Base-by-base conservation (phyloP, 768 basidiomycete species). In the Tubosaeta sp. region DNA sequence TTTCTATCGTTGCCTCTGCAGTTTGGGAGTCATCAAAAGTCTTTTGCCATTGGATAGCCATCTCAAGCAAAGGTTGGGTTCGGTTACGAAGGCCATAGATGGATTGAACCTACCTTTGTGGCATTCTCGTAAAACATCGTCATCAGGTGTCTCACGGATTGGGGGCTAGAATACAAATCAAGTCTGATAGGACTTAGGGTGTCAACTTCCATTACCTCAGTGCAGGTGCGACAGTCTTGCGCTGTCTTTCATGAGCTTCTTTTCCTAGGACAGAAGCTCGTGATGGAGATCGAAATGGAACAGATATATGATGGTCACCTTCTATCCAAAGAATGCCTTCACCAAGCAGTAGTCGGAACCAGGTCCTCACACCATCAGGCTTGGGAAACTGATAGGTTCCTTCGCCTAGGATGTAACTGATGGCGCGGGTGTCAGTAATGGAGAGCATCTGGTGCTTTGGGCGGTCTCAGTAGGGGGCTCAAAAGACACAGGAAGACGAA, bases 241-340 rank as follows among this genome's bases (percentile, higher is more conserved):
- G 73, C 51, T 83, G 82, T 48, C 65, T 73, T 60, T 84, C 82
- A 48, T 84, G 82, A 3, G 76, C 76, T 37, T 74, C 72, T 61
- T 76, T 82, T 0, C 82, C 82, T 84, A 43, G 32, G 19, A 52
- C 31, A 37, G 35, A 32, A 27, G 14, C 47, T 61, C 25, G 17
- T 49, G 37, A 47, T 16, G 51, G 22, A 26, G 42, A 50, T 22
- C 38, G 46, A 46, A 14, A 44, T 43, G 7, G 48, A 41, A 34
- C 22, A 22, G 54, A 8, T 4, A 8, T 49, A 34, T 50, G 19
- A 16, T 14, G 26, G 34, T 63, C 39, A 78, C 83, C 84, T 77
- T 85, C 84, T 11, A 83, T 74, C 78, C 81, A 84, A 22, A 85
- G 77, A 51, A 85, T 79, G 19, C 84, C 83, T 65, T 83, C 75